Evolutionary conservation across 2,329 filamentous ascomycete species (phyloP).

Genomic region (Penicillium sp.): DNA sequence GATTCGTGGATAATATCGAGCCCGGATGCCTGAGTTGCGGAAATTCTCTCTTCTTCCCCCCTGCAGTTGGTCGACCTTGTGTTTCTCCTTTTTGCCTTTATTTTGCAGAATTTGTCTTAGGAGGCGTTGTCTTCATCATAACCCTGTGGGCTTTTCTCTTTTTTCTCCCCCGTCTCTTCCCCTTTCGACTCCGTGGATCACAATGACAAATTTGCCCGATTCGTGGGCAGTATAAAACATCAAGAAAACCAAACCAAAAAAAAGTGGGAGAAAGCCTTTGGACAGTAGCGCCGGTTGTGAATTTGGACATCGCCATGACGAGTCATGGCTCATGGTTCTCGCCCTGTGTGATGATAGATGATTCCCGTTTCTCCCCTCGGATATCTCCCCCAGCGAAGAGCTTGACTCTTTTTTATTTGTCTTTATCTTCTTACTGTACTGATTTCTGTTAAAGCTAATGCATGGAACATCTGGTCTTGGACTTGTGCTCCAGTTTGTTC

Average conservation of each 20-base stretch:
- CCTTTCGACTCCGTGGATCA: slow-evolving; percentile 24
- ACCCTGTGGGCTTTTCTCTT: slow-evolving; percentile 39
- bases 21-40: slow-evolving; percentile 1
- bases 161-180: slow-evolving; percentile 16
- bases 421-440: slow-evolving; percentile 20
- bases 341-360: slow-evolving; percentile 31
- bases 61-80: slow-evolving; percentile 41
- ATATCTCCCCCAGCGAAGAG: slow-evolving; percentile 27
- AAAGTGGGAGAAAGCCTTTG: slow-evolving; percentile 4
- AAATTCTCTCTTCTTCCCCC: slow-evolving; percentile 26
- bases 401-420: slow-evolving; percentile 20
- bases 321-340: slow-evolving; percentile 6
- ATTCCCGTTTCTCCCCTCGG: slow-evolving; percentile 25
- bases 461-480: slow-evolving; percentile 24
- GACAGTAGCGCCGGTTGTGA: slow-evolving; percentile 17
- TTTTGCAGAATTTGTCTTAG: slow-evolving; percentile 47
- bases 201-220: slow-evolving; percentile 27
- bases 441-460: slow-evolving; percentile 35
- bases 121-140: slow-evolving; percentile 46
- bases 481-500: neutral
- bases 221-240: slow-evolving; percentile 23
- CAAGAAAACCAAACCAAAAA: slow-evolving; percentile 11
- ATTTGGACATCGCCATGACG: slow-evolving; percentile 13
- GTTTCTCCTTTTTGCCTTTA: slow-evolving; percentile 28
- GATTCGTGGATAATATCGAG: slow-evolving; percentile 37